Base-by-base conservation (phyloP, 2,329 filamentous ascomycete species). In the Paramyrothecium roridum region DNA sequence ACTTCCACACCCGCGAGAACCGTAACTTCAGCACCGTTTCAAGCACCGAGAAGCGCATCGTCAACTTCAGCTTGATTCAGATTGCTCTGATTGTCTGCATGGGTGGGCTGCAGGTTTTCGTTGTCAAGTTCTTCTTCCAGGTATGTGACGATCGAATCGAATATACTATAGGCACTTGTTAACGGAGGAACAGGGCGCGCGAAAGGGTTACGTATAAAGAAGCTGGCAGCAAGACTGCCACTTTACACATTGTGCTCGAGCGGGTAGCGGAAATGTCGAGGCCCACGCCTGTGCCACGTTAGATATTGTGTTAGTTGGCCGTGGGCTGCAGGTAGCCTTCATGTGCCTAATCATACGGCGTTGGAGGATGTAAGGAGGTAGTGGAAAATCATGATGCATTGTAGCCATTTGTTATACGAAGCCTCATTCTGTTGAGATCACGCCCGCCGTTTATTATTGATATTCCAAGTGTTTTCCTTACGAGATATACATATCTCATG, bases 111-210 rank as follows among this genome's bases (percentile, higher is more conserved):
- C 96, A 99, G 79, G 95, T 99, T 52, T 97, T 98, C 73, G 87
- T 99, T 65, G 95, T 99, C 65, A 81, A 91, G 62, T 98, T 98
- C 87, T 99, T 99, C 80, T 99, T 99, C 85, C 93, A 97, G 81
- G 92, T 83, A 76, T 33, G 64, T 59, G 8, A 2, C 8, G 4
- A n/a, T 21, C 16, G 11, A 37, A 16, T 50, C 46, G 17, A 47
- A 45, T 23, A 48, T 50, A 33, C 22, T 50, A 19, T 23, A 16
- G 33, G 19, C 43, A 51, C 8, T 7, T 48, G 57, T 65, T 54
- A 68, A 26, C 48, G 13, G 16, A 33, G n/a, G 20, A 48, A 26
- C 48, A 86, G 81, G 85, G 85, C 55, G 85, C 85, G 52, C 79
- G 85, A 65, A 88, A 88, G 76, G 85, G 85, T 58, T 88, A 88